These are phyloP conservation scores for Colletotrichum filicis DNA, from an alignment of 2,329 filamentous ascomycete species.

Conservation along the genomic window DNA sequence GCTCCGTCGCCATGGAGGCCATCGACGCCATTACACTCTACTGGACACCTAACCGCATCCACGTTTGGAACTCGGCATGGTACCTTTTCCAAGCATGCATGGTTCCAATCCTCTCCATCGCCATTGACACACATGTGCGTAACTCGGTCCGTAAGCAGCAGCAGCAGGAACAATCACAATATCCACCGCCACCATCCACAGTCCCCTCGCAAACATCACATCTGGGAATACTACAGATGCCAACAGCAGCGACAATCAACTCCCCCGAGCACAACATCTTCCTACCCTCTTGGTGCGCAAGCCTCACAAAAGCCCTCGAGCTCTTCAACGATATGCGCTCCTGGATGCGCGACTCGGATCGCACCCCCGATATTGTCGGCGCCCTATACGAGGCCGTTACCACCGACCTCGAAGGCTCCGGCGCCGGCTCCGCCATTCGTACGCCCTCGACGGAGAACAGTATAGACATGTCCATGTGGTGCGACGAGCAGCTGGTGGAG, in stretches of 20 bases:
- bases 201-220: background rate
- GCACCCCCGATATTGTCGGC: conserved; percentile 41
- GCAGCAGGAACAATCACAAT: background rate
- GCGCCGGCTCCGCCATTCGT: conserved; percentile 26
- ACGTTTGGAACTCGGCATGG: conserved; percentile 46
- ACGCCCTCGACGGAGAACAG: conserved; percentile 40
- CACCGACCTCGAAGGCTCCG: conserved; percentile 35
- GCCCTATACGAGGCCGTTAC: conserved; percentile 42
- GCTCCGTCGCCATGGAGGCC: conserved; percentile 42
- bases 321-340: conserved; percentile 43
- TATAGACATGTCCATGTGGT: conserved; percentile 41
- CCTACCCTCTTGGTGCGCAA: conserved; percentile 37
- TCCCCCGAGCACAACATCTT: background rate
- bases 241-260: background rate
- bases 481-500: conserved; percentile 42
- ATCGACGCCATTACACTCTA: conserved; percentile 44
- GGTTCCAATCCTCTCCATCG: conserved; percentile 43
- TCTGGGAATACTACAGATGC: background rate
- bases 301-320: conserved; percentile 39
- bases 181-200: background rate
- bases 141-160: background rate
- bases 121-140: conserved; percentile 37
- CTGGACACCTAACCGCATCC: conserved; percentile 46
- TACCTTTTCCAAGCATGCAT: conserved; percentile 47
- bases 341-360: conserved; percentile 42